Evolutionary conservation across 495 filamentous ascomycete species (phyloP).

Genomic region (Sporormia fimetaria): DNA sequence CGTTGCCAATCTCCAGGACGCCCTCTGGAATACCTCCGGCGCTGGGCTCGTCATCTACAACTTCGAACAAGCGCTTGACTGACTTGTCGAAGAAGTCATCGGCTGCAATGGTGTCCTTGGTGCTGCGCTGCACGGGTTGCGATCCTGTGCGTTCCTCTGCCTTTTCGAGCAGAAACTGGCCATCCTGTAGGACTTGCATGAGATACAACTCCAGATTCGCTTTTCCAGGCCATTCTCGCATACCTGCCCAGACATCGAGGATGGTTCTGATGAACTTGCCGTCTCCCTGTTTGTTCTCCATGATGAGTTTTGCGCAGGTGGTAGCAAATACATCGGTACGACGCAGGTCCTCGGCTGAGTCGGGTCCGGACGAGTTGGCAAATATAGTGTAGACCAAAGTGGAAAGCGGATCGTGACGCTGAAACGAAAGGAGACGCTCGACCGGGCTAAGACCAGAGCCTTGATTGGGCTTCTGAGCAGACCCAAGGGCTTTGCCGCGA

Average conservation of each 20-base stretch:
- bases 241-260: slow-evolving; percentile 73
- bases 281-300: slow-evolving; percentile 41
- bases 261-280: slow-evolving; percentile 58
- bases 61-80: slow-evolving; percentile 68
- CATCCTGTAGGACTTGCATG: slow-evolving; percentile 85
- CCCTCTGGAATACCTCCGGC: slow-evolving; percentile 75
- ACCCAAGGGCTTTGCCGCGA: slow-evolving; percentile 32
- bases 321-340: slow-evolving; percentile 80
- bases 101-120: slow-evolving; percentile 62
- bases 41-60: slow-evolving; percentile 64
- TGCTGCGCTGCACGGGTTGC: slow-evolving; percentile 50
- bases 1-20: slow-evolving; percentile 68
- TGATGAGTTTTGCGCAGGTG: slow-evolving; percentile 69
- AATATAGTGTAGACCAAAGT: slow-evolving; percentile 79
- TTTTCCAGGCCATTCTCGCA: slow-evolving; percentile 79
- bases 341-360: slow-evolving; percentile 60
- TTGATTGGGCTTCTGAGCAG: slow-evolving; percentile 38
- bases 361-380: slow-evolving; percentile 69
- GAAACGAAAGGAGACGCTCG: slow-evolving; percentile 66
- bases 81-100: slow-evolving; percentile 86
- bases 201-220: slow-evolving; percentile 85
- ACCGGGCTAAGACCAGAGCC: slow-evolving; percentile 48
- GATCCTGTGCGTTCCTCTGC: slow-evolving; percentile 58
- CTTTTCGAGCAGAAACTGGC: slow-evolving; percentile 75
- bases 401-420: slow-evolving; percentile 77